Base-by-base conservation (phyloP, 179 eudicot species). In the Silene vulgaris region DNA sequence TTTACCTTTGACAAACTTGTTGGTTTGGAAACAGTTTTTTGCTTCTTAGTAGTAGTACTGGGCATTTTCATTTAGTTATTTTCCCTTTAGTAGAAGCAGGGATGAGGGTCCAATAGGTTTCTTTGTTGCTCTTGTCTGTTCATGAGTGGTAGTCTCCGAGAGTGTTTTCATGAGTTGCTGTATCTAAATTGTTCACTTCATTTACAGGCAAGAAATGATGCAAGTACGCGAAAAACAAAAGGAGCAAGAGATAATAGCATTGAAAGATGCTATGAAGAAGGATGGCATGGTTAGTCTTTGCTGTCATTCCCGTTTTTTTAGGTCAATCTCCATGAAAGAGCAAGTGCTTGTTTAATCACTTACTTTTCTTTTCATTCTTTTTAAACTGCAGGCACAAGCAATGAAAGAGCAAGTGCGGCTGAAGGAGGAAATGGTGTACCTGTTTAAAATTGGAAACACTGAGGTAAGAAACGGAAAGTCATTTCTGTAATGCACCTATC, bases 331-430 rank as follows among this genome's bases (percentile, higher is more conserved):
- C 40, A 8, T 21, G 26, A n/a, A 6, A 64, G 20, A 29, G 21
- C 62, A 69, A 45, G 19, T 67, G 19, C 69, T 40, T 28, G 61
- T 48, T 54, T 61, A 35, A 17, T 32, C 8, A 79, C 59, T 50
- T 13, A n/a, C 11, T 26, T 4, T 61, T 37, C 35, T 1, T 80
- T 74, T 67, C 66, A 1, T 21, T 56, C 14, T 21, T 21, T 65
- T 54, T 67, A 74, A 72, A 74, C 72, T 67, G 64, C 74, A 94
- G 98, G 98, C 97, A 63, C 92, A 90, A 88, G 96, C 91, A 77
- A 94, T 94, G 98, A 91, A 86, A 87, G 96, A 94, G 73, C 98
- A 94, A 82, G 94, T 90, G 77, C 93, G 75, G 76, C 86, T 94
- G 76, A 87, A 87, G 80, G 98, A 94, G 84, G 96, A 94, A 82